Evolutionary conservation across 805 yeast genomes (phyloP).

Genomic region (Saccharomyces mikatae): DNA sequence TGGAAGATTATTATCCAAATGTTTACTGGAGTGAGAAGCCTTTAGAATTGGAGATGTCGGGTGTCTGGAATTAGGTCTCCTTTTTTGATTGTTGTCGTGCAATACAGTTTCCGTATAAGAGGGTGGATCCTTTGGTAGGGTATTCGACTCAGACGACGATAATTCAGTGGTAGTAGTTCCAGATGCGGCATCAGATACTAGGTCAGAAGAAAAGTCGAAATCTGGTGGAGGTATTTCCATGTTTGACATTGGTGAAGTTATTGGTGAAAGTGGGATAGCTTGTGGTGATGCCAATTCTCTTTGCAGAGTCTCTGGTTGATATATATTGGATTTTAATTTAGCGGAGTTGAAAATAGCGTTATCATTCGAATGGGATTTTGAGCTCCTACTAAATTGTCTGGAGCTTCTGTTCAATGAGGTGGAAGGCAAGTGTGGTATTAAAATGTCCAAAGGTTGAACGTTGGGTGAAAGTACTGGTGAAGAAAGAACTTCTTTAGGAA

Average conservation of each 20-base stretch:
- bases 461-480: slow-evolving; percentile 52
- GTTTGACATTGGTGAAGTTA: slow-evolving; percentile 33
- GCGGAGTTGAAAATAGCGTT: slow-evolving; percentile 21
- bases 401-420: neutral
- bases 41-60: neutral
- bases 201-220: slow-evolving; percentile 12
- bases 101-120: slow-evolving; percentile 26
- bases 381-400: neutral
- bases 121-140: slow-evolving; percentile 30
- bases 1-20: neutral
- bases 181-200: neutral
- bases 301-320: slow-evolving; percentile 44
- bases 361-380: neutral
- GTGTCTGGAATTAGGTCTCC: neutral
- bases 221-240: slow-evolving; percentile 15
- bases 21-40: neutral
- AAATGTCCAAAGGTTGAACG: slow-evolving; percentile 39
- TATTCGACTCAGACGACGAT: neutral
- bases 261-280: slow-evolving; percentile 52
- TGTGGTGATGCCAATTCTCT: slow-evolving; percentile 52
- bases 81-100: neutral
- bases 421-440: slow-evolving; percentile 1
- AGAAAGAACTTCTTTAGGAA: slow-evolving; percentile 32
- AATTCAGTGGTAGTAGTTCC: neutral
- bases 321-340: slow-evolving; percentile 39